These are phyloP conservation scores for Dendrothele bispora DNA, from an alignment of 768 basidiomycete genomes.

Conservation along the genomic window DNA sequence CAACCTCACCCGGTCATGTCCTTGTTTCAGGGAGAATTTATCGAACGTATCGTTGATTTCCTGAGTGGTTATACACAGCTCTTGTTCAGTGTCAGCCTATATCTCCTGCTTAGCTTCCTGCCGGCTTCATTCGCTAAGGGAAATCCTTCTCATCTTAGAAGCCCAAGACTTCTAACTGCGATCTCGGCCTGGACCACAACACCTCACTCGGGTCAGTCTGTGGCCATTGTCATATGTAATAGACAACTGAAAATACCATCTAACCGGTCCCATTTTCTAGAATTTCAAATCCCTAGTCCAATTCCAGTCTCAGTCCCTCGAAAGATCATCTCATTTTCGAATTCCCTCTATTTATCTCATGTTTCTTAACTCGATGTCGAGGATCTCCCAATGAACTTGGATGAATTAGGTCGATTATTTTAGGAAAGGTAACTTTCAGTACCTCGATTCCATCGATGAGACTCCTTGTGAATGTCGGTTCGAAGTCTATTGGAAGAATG, in stretches of 20 bases:
- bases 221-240: not conserved
- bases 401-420: slow-evolving; percentile 2
- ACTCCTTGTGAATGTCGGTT: too few relatives aligned
- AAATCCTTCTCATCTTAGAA: not conserved
- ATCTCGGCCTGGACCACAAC: not conserved
- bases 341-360: slow-evolving; percentile 3
- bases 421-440: too few relatives aligned
- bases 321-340: too few relatives aligned
- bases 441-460: too few relatives aligned
- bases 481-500: too few relatives aligned
- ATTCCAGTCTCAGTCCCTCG: not conserved
- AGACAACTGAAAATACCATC: not conserved
- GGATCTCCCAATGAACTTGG: not conserved
- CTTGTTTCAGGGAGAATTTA: too few relatives aligned
- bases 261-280: not conserved
- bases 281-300: slow-evolving; percentile 1
- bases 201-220: not conserved
- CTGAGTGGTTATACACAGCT: too few relatives aligned
- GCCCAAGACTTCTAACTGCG: slow-evolving; percentile 1
- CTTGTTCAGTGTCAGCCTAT: too few relatives aligned
- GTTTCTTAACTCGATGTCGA: not conserved
- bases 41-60: too few relatives aligned
- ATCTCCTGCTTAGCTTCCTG: too few relatives aligned
- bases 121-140: not conserved
- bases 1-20: too few relatives aligned